Percentiles rank a stretch among this genome's conserved stretches.
phyloP scores from a whole-genome alignment of 257 asterid species.

The Solanum chilense region DNA sequence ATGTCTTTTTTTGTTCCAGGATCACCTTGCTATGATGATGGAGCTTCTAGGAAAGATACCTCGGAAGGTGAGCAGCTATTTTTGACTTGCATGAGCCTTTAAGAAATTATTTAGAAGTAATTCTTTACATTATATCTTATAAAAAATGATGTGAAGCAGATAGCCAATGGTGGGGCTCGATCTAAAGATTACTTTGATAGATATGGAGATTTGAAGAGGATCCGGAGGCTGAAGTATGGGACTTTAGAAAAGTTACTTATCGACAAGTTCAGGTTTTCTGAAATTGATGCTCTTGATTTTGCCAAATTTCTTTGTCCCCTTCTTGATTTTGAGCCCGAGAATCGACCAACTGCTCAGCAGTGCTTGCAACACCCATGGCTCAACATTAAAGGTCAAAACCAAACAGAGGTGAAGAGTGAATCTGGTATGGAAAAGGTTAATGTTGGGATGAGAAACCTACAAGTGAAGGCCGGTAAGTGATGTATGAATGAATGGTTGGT shows the following conservation, averaged over 20 bases:
- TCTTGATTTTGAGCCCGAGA: slow-evolving; percentile 83
- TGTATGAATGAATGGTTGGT: slow-evolving; percentile 5
- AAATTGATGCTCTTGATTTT: slow-evolving; percentile 56
- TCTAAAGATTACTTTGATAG: slow-evolving; percentile 88
- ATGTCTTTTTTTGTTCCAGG: slow-evolving; percentile 25
- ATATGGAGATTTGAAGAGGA: slow-evolving; percentile 93
- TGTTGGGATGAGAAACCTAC: slow-evolving; percentile 43
- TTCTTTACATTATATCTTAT: neutral
- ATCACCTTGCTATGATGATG: slow-evolving; percentile 99
- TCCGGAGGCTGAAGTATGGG: slow-evolving; percentile 68
- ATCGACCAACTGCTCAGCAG: slow-evolving; percentile 85
- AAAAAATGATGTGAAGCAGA: slow-evolving; percentile 24
- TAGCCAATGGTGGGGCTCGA: slow-evolving; percentile 72
- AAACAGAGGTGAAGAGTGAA: slow-evolving; percentile 33
- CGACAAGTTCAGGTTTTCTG: slow-evolving; percentile 58
- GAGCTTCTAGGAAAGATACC: slow-evolving; percentile 97
- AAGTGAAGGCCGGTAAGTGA: slow-evolving; percentile 50
- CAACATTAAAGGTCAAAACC: slow-evolving; percentile 13
- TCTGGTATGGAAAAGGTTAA: slow-evolving; percentile 38
- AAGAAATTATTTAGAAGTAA: neutral
- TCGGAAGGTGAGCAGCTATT: slow-evolving; percentile 47
- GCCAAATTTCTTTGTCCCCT: slow-evolving; percentile 69
- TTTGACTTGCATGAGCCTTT: neutral
- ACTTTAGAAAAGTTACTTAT: slow-evolving; percentile 63
- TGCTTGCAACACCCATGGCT: slow-evolving; percentile 91